These are phyloP conservation scores for Orychophragmus violaceus DNA, from an alignment of 345 rosid species.

Conservation along the genomic window DNA sequence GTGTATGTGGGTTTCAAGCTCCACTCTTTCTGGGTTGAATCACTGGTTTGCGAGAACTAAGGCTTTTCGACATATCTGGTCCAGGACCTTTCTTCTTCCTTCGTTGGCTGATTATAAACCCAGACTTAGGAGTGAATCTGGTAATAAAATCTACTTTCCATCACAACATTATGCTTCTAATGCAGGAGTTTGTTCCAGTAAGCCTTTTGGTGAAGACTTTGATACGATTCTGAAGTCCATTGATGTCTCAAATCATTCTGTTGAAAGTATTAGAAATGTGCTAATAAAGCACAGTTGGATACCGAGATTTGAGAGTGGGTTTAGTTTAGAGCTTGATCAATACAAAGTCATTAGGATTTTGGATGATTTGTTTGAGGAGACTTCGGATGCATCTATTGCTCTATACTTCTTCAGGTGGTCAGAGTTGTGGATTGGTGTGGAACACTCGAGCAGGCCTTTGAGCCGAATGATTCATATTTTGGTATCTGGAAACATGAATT, in stretches of 20 bases:
- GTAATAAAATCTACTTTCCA: background rate
- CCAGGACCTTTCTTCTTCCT: background rate
- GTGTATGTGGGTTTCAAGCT: conserved; percentile 33
- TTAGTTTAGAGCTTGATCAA: conserved; percentile 26
- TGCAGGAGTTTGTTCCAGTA: background rate
- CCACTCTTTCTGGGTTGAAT: conserved; percentile 18
- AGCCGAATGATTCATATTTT: conserved; percentile 38
- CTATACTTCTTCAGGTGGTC: conserved; percentile 42
- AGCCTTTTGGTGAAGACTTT: conserved; percentile 20
- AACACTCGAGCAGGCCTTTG: conserved; percentile 20
- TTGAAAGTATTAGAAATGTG: conserved; percentile 21
- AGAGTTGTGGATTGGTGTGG: conserved; percentile 28
- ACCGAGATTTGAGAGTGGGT: conserved; percentile 6
- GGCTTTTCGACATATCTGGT: conserved; percentile 11
- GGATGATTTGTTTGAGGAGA: conserved; percentile 35
- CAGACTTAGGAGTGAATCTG: background rate
- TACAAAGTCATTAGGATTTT: conserved; percentile 23
- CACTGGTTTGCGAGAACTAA: conserved; percentile 6
- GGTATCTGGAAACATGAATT: conserved; percentile 40
- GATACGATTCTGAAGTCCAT: conserved; percentile 5
- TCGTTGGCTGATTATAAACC: background rate
- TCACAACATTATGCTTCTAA: background rate
- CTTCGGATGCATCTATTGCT: conserved; percentile 39
- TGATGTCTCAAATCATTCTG: conserved; percentile 1
- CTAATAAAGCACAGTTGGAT: conserved; percentile 29